These are phyloP conservation scores for Aspergillus sp. DNA, from an alignment of 2,329 filamentous ascomycete species.

Conservation along the genomic window DNA sequence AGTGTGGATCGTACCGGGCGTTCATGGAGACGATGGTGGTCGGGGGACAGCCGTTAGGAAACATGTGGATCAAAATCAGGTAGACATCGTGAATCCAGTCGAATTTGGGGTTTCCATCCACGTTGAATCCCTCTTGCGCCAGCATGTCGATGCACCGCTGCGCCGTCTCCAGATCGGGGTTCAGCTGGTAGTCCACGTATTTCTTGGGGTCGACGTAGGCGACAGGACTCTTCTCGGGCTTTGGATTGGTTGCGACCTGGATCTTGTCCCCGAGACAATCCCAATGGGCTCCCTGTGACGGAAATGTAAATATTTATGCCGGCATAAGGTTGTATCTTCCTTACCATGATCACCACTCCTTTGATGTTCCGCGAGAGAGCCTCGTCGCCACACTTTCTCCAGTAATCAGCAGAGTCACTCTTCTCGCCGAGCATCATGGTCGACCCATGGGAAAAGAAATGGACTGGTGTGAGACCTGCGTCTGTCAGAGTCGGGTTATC, in stretches of 20 bases:
- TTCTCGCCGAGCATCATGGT: conserved; percentile 72
- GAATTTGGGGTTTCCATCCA: conserved; percentile 54
- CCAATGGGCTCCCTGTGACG: conserved; percentile 61
- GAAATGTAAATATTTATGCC: background rate
- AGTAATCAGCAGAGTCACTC: conserved; percentile 60
- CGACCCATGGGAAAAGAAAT: conserved; percentile 69
- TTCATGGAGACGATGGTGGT: conserved; percentile 61
- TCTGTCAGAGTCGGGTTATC: background rate
- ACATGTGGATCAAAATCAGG: conserved; percentile 68
- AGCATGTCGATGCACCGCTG: conserved; percentile 53
- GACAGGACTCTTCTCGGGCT: conserved; percentile 61
- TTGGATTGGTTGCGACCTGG: conserved; percentile 61
- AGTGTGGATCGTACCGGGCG: conserved; percentile 24
- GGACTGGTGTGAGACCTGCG: conserved; percentile 51
- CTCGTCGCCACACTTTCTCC: conserved; percentile 64
- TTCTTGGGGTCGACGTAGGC: conserved; percentile 66
- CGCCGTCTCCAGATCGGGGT: conserved; percentile 57
- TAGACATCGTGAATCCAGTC: conserved; percentile 74
- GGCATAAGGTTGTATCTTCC: background rate
- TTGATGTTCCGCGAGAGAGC: conserved; percentile 60
- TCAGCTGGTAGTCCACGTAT: conserved; percentile 62
- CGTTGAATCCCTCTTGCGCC: conserved; percentile 53
- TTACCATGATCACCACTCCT: conserved; percentile 64
- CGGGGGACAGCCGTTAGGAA: conserved; percentile 62
- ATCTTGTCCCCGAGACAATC: conserved; percentile 56